Evolutionary conservation across 1,284 basidiomycete species (phyloP).

Genomic region (Rhodotorula sp.): DNA sequence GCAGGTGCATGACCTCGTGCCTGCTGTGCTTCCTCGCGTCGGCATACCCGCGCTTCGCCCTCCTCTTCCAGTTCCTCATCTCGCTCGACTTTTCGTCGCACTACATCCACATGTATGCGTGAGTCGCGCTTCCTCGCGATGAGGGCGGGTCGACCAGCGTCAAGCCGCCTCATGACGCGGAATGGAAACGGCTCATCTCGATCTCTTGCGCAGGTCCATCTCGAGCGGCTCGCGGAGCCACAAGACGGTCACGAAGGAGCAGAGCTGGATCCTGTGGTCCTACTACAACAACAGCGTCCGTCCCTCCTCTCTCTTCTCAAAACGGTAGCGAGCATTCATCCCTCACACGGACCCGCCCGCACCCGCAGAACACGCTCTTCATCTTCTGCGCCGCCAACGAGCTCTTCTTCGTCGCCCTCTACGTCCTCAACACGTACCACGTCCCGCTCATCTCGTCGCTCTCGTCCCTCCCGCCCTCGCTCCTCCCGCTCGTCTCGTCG

Average conservation of each 20-base stretch:
- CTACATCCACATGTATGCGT: constrained; percentile 99
- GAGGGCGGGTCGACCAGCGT: too few species aligned
- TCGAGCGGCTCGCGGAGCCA: constrained; percentile 89
- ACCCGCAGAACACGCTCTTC: constrained; percentile 74
- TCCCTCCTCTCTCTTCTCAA: background rate
- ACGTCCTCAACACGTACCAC: constrained; percentile 76
- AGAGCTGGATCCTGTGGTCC: constrained; percentile 84
- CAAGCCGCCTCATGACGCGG: background rate
- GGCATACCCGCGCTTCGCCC: constrained; percentile 77
- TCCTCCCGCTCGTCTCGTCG: constrained; percentile 56
- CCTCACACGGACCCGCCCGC: background rate
- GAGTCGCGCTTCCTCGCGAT: constrained; percentile 44
- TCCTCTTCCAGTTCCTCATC: constrained; percentile 92
- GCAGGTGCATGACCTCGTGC: constrained; percentile 91
- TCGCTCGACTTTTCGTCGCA: constrained; percentile 97
- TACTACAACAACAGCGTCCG: constrained; percentile 92
- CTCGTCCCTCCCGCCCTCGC: constrained; percentile 70
- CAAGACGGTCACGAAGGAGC: constrained; percentile 86
- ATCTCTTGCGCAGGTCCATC: constrained; percentile 67
- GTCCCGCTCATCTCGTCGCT: constrained; percentile 65
- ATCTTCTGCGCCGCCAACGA: constrained; percentile 96
- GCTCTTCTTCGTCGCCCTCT: constrained; percentile 92
- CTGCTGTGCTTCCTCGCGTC: constrained; percentile 90
- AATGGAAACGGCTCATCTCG: too few species aligned
- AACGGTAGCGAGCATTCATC: accelerated